These are phyloP conservation scores for Cubamyces sp. DNA, from an alignment of 768 basidiomycete species.

Conservation along the genomic window DNA sequence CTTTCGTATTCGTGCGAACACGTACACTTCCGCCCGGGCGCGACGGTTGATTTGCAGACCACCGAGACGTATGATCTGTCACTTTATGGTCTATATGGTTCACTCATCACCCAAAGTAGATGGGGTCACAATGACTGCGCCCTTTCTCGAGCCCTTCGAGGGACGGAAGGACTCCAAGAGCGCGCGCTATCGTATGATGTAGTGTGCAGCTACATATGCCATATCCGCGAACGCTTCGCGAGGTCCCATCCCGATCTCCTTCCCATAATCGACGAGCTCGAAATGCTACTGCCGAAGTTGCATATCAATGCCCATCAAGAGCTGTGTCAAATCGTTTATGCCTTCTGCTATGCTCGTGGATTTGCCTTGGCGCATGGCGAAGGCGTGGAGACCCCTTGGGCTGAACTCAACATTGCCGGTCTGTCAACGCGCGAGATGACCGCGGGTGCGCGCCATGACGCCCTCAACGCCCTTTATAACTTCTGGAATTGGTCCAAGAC, in stretches of 20 bases:
- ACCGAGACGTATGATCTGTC: too few relatives aligned
- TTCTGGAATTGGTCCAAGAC: constrained; percentile 23
- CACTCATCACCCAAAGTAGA: too few relatives aligned
- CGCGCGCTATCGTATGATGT: not conserved
- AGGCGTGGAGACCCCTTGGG: constrained; percentile 26
- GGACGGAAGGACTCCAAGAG: not conserved
- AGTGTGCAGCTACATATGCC: constrained; percentile 23
- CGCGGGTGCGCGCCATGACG: constrained; percentile 15
- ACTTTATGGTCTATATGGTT: too few relatives aligned
- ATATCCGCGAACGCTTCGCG: constrained; percentile 9
- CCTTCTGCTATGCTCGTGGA: constrained; percentile 15
- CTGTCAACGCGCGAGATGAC: constrained; percentile 24
- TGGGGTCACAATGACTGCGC: too few relatives aligned
- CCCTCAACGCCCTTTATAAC: constrained; percentile 17
- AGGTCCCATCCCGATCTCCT: not conserved
- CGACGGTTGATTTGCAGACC: too few relatives aligned
- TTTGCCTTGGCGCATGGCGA: constrained; percentile 29
- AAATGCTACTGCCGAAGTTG: constrained; percentile 9
- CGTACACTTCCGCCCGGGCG: too few relatives aligned
- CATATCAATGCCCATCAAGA: constrained; percentile 26
- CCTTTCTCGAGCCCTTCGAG: too few relatives aligned
- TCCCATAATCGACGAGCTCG: not conserved
- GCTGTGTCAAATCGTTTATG: constrained; percentile 24
- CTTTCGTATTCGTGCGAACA: too few relatives aligned
- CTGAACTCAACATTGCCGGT: constrained; percentile 16